Evolutionary conservation across 1,139 yeast genomes (phyloP).

Genomic region (Yamadazyma kanchanaburiensis): DNA sequence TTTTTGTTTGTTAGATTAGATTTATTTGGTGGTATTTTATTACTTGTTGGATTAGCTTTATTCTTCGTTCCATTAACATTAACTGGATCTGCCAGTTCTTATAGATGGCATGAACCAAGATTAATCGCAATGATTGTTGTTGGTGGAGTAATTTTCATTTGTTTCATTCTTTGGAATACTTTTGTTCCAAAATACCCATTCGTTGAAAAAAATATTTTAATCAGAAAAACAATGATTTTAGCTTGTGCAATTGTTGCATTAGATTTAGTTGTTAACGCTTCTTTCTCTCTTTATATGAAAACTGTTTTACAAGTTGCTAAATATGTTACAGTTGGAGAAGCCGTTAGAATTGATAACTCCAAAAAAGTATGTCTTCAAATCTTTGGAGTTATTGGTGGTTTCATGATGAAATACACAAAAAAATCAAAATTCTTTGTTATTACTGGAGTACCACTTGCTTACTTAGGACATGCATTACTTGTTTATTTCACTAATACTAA

Average conservation of each 20-base stretch:
- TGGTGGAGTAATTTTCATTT: constrained; percentile 20
- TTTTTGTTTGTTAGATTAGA: constrained; percentile 24
- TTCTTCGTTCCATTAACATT: constrained; percentile 32
- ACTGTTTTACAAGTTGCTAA: constrained; percentile 18
- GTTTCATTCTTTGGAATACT: constrained; percentile 22
- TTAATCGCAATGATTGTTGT: constrained; percentile 28
- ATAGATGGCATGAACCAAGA: constrained; percentile 19
- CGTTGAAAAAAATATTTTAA: constrained; percentile 18
- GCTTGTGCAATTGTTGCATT: constrained; percentile 16
- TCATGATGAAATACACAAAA: constrained; percentile 19
- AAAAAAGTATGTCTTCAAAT: constrained; percentile 23
- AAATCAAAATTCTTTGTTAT: constrained; percentile 20
- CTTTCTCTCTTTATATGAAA: constrained; percentile 19
- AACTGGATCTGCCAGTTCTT: constrained; percentile 14
- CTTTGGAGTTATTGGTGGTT: constrained; percentile 21
- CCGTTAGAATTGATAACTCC: constrained; percentile 21
- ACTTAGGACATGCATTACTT: constrained; percentile 19
- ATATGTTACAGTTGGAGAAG: constrained; percentile 20
- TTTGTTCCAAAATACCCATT: constrained; percentile 21
- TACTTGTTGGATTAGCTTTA: constrained; percentile 24
- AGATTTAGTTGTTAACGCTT: constrained; percentile 24
- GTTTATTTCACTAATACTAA: constrained; percentile 19
- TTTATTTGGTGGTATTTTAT: constrained; percentile 23
- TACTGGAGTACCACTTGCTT: constrained; percentile 22
- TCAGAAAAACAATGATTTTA: constrained; percentile 19